Evolutionary conservation across 1,139 yeast species (phyloP).

Genomic region (Suhomyces ambrosiae): DNA sequence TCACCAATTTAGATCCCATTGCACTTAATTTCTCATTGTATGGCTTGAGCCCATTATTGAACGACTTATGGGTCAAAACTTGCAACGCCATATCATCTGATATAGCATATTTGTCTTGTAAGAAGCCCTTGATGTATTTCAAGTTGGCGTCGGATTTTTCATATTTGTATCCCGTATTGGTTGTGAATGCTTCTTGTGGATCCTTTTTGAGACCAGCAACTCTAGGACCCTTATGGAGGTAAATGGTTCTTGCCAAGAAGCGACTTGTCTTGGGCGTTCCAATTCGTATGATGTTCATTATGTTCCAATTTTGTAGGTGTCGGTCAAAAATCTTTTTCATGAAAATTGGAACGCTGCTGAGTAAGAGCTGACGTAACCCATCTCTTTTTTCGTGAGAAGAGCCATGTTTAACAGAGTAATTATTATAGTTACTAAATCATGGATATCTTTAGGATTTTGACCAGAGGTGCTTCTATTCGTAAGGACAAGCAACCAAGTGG

Average conservation of each 20-base stretch:
- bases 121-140: conserved; percentile 47
- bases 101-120: conserved; percentile 44
- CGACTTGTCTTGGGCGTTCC: conserved; percentile 14
- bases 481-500: conserved; percentile 48
- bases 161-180: conserved; percentile 61
- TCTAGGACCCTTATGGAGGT: conserved; percentile 59
- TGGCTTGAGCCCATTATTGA: conserved; percentile 87
- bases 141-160: conserved; percentile 55
- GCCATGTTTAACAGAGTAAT: too few species aligned
- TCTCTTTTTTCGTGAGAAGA: conserved; percentile 2
- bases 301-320: conserved; percentile 1
- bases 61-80: conserved; percentile 87
- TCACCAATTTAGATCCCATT: conserved; percentile 74
- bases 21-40: conserved; percentile 82
- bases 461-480: conserved; percentile 81
- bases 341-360: conserved; percentile 1
- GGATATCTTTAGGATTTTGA: conserved; percentile 87
- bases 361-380: conserved; percentile 10
- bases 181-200: conserved; percentile 63
- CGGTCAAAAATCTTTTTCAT: conserved; percentile 13
- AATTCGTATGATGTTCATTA: conserved; percentile 8
- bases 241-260: conserved; percentile 19
- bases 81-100: conserved; percentile 67
- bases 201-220: conserved; percentile 76
- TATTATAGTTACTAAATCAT: conserved; percentile 38